Evolutionary conservation across 495 filamentous ascomycete genomes (phyloP).

Genomic region (Trypethelium eluteriae): DNA sequence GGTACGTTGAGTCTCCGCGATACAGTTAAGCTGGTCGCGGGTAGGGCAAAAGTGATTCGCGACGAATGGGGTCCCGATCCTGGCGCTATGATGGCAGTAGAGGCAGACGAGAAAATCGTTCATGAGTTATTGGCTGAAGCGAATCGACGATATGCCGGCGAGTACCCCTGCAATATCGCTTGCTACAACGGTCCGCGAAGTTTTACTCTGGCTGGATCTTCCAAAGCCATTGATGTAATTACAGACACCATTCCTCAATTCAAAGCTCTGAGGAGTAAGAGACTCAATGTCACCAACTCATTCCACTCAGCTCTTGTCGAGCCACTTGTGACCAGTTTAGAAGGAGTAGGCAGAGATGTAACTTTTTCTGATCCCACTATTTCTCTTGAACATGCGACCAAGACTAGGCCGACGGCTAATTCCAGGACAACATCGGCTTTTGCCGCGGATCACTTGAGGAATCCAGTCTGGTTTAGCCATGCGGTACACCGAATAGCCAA

Average conservation of each 20-base stretch:
- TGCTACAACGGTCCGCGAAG: background rate
- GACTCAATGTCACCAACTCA: constrained; percentile 6
- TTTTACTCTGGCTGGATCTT: background rate
- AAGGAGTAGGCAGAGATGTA: background rate
- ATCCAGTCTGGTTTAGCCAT: constrained; percentile 46
- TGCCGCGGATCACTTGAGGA: constrained; percentile 42
- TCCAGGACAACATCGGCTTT: constrained; percentile 18
- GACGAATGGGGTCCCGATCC: constrained; percentile 16
- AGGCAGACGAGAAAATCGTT: background rate
- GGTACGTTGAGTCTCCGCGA: constrained; percentile 16
- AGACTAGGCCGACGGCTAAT: background rate
- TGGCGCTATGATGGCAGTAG: constrained; percentile 8
- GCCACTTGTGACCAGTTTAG: background rate
- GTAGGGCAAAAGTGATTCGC: constrained; percentile 17
- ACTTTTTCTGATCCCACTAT: background rate
- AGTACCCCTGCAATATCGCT: background rate
- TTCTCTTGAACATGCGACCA: background rate
- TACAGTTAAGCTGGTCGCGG: constrained; percentile 17
- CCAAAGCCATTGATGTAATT: background rate
- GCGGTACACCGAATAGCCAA: constrained; percentile 41
- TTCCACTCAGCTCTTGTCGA: constrained; percentile 19
- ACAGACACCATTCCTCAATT: background rate
- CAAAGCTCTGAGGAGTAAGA: background rate
- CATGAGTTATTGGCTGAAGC: background rate
- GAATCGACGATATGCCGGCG: background rate